These are phyloP conservation scores for Carex arenaria DNA, from an alignment of 202 grass and related monocot species.

Conservation along the genomic window DNA sequence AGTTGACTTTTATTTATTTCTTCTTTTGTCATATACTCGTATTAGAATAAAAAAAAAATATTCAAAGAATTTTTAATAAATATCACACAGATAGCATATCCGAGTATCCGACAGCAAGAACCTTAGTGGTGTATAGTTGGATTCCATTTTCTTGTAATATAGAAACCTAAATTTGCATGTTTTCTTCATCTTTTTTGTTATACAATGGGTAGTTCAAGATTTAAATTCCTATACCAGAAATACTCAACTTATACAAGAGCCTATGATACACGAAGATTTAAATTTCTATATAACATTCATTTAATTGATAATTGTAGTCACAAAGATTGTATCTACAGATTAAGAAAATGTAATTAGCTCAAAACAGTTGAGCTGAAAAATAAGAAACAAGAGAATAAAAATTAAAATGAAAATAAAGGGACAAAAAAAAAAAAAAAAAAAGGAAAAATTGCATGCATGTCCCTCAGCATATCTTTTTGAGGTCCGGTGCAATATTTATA, in stretches of 20 bases:
- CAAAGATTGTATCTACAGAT: too few species aligned
- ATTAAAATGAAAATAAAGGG: too few species aligned
- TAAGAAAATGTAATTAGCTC: too few species aligned
- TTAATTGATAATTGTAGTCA: too few species aligned
- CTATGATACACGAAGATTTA: background rate
- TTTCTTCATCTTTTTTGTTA: background rate
- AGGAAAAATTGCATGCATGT: too few species aligned
- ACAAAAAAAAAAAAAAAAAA: too few species aligned
- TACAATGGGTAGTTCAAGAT: background rate
- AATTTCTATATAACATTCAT: too few species aligned
- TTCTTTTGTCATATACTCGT: background rate
- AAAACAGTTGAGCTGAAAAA: too few species aligned
- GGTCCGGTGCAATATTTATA: background rate
- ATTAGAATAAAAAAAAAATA: background rate
- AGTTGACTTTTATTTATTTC: background rate
- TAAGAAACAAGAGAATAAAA: too few species aligned
- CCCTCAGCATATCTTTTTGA: too few species aligned
- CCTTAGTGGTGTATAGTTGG: background rate
- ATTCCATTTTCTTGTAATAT: background rate
- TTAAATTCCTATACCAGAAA: background rate
- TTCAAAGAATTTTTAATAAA: background rate
- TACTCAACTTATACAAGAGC: background rate
- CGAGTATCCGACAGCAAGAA: background rate
- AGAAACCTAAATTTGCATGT: background rate
- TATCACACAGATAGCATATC: background rate